Conservation (phyloP, 371 early-diverging fungal genomes). For the Mucor sp. region DNA sequence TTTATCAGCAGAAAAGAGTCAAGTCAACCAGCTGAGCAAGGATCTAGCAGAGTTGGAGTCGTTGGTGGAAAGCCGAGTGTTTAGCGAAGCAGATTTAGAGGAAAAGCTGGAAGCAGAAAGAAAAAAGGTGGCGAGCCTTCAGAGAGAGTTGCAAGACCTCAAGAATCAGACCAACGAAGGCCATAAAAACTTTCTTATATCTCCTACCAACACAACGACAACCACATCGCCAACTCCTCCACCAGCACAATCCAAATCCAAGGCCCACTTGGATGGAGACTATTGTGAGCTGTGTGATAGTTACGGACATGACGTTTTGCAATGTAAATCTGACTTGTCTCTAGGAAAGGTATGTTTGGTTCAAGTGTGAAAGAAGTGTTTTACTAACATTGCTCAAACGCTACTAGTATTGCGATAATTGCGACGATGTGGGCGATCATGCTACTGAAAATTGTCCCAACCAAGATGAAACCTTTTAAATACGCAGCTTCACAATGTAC, state of each 20-base stretch:
- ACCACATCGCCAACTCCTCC: background rate
- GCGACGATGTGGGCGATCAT: slow-evolving; percentile 65
- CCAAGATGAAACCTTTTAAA: slow-evolving; percentile 61
- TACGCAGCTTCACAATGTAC: background rate
- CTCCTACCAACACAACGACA: background rate
- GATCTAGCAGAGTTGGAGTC: slow-evolving; percentile 71
- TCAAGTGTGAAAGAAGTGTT: too few relatives aligned
- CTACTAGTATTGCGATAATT: slow-evolving; percentile 70
- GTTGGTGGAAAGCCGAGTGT: slow-evolving; percentile 73
- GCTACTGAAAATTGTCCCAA: slow-evolving; percentile 70
- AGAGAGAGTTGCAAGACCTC: slow-evolving; percentile 44
- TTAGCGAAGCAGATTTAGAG: slow-evolving; percentile 71
- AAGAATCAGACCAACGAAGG: slow-evolving; percentile 5
- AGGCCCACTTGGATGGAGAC: background rate
- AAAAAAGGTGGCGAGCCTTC: slow-evolving; percentile 42
- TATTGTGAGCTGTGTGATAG: slow-evolving; percentile 66
- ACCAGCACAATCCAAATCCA: background rate
- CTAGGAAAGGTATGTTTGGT: background rate
- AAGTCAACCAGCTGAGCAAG: slow-evolving; percentile 60
- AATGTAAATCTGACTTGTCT: slow-evolving; percentile 36
- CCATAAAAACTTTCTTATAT: background rate
- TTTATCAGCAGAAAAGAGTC: slow-evolving; percentile 50
- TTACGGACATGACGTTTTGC: slow-evolving; percentile 56
- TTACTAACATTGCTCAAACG: background rate
- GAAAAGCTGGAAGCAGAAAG: slow-evolving; percentile 54